Evolutionary conservation across 2,329 filamentous ascomycete genomes (phyloP).

Genomic region (Fusarium chuoi): DNA sequence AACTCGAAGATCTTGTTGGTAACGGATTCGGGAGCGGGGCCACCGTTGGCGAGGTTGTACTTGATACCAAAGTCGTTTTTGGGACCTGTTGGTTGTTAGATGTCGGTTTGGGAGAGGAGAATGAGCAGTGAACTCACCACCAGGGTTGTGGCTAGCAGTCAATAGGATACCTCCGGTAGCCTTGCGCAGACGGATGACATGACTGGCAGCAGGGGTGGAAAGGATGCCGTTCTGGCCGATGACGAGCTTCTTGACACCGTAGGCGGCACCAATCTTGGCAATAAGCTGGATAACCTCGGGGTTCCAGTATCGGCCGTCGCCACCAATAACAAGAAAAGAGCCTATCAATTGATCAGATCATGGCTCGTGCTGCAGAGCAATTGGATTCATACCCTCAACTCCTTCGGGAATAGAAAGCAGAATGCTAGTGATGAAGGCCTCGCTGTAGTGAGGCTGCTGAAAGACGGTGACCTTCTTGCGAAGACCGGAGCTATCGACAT

Average conservation of each 20-base stretch:
- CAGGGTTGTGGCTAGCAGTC: slow-evolving; percentile 98
- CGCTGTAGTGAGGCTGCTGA: slow-evolving; percentile 94
- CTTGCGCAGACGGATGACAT: slow-evolving; percentile 93
- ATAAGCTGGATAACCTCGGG: slow-evolving; percentile 96
- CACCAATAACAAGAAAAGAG: slow-evolving; percentile 93
- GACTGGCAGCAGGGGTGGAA: slow-evolving; percentile 94
- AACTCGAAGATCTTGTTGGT: slow-evolving; percentile 98
- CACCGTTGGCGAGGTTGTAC: slow-evolving; percentile 97
- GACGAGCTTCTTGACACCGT: slow-evolving; percentile 98
- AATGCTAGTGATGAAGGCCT: slow-evolving; percentile 94
- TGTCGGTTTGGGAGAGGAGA: background rate
- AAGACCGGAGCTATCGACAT: slow-evolving; percentile 81
- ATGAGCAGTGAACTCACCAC: slow-evolving; percentile 69
- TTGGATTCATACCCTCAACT: slow-evolving; percentile 70
- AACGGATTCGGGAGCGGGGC: slow-evolving; percentile 92
- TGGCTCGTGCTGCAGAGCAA: background rate
- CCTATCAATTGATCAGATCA: slow-evolving; percentile 49
- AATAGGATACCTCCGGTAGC: slow-evolving; percentile 96
- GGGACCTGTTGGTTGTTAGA: slow-evolving; percentile 68
- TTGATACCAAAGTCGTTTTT: slow-evolving; percentile 99
- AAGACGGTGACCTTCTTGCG: slow-evolving; percentile 99
- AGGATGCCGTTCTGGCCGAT: slow-evolving; percentile 97
- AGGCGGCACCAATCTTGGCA: slow-evolving; percentile 95
- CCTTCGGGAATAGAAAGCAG: slow-evolving; percentile 97
- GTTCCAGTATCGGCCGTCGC: slow-evolving; percentile 97